phyloP scores from a whole-genome alignment of 1,284 basidiomycete species.

The Malassezia furfur region DNA sequence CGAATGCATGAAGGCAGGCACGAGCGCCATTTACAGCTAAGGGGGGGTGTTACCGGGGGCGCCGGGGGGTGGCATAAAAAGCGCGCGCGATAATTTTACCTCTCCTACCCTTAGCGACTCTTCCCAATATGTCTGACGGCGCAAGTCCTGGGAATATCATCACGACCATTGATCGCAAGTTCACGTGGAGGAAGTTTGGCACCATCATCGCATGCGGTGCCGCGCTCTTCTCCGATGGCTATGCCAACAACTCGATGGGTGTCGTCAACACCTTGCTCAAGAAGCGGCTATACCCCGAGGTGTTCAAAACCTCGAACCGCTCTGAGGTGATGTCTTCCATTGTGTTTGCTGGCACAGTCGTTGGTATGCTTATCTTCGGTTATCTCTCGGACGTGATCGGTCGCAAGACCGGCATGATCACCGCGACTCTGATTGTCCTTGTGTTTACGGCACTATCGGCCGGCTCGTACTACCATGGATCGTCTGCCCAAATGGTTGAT shows the following conservation, averaged over 20 bases:
- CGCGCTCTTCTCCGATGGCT: conserved; percentile 42
- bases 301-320: background rate
- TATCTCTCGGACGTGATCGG: conserved; percentile 66
- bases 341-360: conserved; percentile 55
- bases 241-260: conserved; percentile 31
- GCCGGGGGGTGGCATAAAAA: too few relatives aligned
- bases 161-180: background rate
- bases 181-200: conserved; percentile 7
- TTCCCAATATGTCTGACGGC: background rate
- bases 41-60: too few relatives aligned
- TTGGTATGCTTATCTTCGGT: conserved; percentile 55
- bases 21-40: too few relatives aligned
- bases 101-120: background rate
- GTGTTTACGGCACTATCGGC: conserved; percentile 49
- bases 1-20: background rate
- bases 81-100: too few relatives aligned
- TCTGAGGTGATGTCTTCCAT: conserved; percentile 28
- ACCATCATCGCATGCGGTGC: conserved; percentile 41
- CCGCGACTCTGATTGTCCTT: conserved; percentile 58
- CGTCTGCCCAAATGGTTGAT: conserved; percentile 63
- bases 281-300: conserved; percentile 15
- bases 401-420: conserved; percentile 75
- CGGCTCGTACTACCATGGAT: conserved; percentile 51
- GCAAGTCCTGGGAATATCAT: background rate
- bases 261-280: conserved; percentile 31